Evolutionary conservation across 2,329 filamentous ascomycete genomes (phyloP).

Genomic region (Stenocarpella maydis): DNA sequence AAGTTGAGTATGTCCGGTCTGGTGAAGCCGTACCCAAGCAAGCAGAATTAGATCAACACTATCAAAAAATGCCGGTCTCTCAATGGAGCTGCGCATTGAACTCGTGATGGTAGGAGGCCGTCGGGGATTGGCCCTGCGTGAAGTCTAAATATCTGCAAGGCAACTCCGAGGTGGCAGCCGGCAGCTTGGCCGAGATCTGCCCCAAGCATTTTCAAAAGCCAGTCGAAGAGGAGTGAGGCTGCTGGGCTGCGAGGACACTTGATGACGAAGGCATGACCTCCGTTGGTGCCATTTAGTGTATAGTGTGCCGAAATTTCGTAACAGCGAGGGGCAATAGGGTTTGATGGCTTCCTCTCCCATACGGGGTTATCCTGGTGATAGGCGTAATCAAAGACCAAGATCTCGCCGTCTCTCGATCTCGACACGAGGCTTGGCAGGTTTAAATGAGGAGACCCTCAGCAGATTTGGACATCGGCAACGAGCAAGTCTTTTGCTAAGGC

Average conservation of each 20-base stretch:
- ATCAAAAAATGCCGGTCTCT: background rate
- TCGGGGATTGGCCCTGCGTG: constrained; percentile 17
- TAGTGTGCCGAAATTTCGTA: background rate
- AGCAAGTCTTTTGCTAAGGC: background rate
- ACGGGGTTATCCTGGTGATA: constrained; percentile 1
- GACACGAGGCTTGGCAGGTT: constrained; percentile 7
- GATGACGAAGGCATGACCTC: background rate
- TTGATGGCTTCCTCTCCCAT: background rate
- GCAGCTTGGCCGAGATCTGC: constrained; percentile 19
- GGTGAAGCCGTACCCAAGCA: background rate
- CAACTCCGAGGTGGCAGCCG: background rate
- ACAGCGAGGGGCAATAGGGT: background rate
- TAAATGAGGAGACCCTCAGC: background rate
- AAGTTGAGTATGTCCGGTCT: background rate
- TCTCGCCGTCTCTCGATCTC: background rate
- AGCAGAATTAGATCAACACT: constrained; percentile 7
- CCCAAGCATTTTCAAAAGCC: constrained; percentile 13
- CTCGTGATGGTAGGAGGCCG: background rate
- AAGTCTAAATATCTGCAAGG: constrained; percentile 20
- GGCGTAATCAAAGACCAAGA: background rate
- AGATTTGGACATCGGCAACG: background rate
- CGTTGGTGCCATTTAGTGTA: background rate
- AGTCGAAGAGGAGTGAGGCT: background rate
- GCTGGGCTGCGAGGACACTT: background rate
- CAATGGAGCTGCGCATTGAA: constrained; percentile 9